phyloP scores from a whole-genome alignment of 2,329 filamentous ascomycete genomes.

The Chrysoporthe deuterocubensis region DNA sequence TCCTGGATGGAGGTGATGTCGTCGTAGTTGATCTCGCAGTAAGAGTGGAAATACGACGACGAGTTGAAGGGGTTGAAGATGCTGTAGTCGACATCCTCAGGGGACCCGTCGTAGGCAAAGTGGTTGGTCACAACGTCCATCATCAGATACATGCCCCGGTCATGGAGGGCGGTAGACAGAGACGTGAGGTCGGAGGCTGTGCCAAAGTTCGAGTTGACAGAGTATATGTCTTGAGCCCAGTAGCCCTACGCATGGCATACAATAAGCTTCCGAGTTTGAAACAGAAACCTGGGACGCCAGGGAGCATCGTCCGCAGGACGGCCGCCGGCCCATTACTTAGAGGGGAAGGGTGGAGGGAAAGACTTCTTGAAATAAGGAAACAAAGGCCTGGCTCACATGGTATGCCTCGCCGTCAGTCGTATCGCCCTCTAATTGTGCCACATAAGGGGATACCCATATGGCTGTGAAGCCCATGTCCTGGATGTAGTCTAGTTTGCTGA shows the following conservation, averaged over 20 bases:
- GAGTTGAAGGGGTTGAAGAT: slow-evolving; percentile 59
- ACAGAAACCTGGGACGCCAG: not conserved
- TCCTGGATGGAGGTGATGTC: slow-evolving; percentile 44
- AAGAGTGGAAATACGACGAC: slow-evolving; percentile 57
- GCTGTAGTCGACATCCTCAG: slow-evolving; percentile 55
- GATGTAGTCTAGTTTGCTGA: slow-evolving; percentile 53
- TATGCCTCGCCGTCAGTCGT: slow-evolving; percentile 43
- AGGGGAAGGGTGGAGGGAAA: too few relatives aligned
- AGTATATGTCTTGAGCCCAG: slow-evolving; percentile 56
- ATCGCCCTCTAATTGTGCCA: slow-evolving; percentile 44
- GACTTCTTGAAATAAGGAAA: not conserved
- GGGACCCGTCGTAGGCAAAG: slow-evolving; percentile 55
- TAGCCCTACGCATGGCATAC: slow-evolving; percentile 47
- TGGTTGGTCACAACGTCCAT: slow-evolving; percentile 64
- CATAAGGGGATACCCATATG: slow-evolving; percentile 53
- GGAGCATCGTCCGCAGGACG: not conserved
- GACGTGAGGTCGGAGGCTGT: slow-evolving; percentile 52
- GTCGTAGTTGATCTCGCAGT: slow-evolving; percentile 56
- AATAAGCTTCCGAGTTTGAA: not conserved
- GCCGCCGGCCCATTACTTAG: not conserved
- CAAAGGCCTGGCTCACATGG: slow-evolving; percentile 20
- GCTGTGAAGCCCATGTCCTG: slow-evolving; percentile 46
- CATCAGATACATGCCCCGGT: slow-evolving; percentile 58
- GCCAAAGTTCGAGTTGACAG: slow-evolving; percentile 55
- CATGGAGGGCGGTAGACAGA: slow-evolving; percentile 55